A percentile compares a stretch with the other conserved stretches of the same genome.
These are phyloP conservation scores for Teratosphaeria epicoccoides DNA, from an alignment of 2,329 filamentous ascomycete genomes.

Conservation along the genomic window DNA sequence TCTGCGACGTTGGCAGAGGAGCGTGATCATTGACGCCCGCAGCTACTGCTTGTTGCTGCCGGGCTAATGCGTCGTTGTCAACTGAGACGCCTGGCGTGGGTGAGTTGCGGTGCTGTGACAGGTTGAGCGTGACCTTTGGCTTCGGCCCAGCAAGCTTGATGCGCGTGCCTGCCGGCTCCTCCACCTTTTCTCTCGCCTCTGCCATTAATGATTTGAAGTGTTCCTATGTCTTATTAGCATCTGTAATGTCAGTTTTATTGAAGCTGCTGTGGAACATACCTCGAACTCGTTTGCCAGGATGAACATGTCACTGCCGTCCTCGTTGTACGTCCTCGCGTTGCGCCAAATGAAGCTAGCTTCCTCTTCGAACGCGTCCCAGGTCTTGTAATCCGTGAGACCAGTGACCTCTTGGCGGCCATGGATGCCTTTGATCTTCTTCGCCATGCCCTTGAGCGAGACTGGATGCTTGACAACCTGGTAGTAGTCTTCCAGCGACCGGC, in stretches of 20 bases:
- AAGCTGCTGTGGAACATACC: conserved; percentile 38
- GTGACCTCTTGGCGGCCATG: conserved; percentile 55
- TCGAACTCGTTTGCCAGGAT: conserved; percentile 67
- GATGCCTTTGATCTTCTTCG: conserved; percentile 65
- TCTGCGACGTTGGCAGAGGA: conserved; percentile 15
- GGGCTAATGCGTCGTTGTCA: conserved; percentile 43
- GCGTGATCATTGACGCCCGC: conserved; percentile 36
- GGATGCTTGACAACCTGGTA: conserved; percentile 75
- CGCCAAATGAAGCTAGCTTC: conserved; percentile 73
- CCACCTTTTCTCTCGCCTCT: conserved; percentile 60
- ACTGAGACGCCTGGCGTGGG: conserved; percentile 39
- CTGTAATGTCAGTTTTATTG: neutral
- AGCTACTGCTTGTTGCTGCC: conserved; percentile 42
- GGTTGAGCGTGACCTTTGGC: conserved; percentile 30
- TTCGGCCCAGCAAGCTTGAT: conserved; percentile 56
- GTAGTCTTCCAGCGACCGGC: conserved; percentile 69
- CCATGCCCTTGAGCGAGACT: conserved; percentile 64
- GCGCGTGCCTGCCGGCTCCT: conserved; percentile 60
- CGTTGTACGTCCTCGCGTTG: conserved; percentile 83
- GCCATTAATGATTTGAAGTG: conserved; percentile 58
- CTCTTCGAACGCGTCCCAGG: conserved; percentile 71
- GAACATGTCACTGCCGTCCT: conserved; percentile 80
- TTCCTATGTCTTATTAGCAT: conserved; percentile 38
- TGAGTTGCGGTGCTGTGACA: conserved; percentile 24
- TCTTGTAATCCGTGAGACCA: conserved; percentile 60